Conservation (phyloP, 2,329 filamentous ascomycete genomes). For the Penicillium psychrosexuale region DNA sequence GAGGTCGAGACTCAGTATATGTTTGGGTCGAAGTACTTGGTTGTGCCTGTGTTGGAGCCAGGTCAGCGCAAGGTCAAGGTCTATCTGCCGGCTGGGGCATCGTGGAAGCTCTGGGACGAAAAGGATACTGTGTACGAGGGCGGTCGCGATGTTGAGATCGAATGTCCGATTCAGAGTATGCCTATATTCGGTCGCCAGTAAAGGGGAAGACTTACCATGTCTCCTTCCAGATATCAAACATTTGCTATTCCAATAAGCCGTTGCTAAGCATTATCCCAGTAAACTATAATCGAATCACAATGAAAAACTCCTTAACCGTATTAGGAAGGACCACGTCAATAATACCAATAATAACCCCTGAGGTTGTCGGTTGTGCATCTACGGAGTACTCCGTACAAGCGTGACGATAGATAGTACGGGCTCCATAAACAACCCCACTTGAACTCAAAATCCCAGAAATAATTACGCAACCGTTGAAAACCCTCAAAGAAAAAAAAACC, state of each 20-base stretch:
- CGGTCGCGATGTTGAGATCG: conserved; percentile 41
- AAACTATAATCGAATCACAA: neutral
- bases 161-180: conserved; percentile 48
- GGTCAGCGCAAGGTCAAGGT: conserved; percentile 46
- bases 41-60: conserved; percentile 55
- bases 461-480: neutral
- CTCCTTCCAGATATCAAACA: conserved; percentile 4
- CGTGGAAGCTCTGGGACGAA: conserved; percentile 45
- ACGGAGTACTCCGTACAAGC: neutral
- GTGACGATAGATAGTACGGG: neutral
- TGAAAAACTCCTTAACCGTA: neutral
- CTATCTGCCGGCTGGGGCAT: conserved; percentile 52
- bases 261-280: neutral
- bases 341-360: neutral
- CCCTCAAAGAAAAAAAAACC: neutral
- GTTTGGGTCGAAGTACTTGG: conserved; percentile 60
- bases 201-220: neutral
- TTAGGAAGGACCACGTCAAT: neutral
- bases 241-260: neutral
- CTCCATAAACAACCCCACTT: neutral
- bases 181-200: conserved; percentile 44
- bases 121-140: conserved; percentile 35
- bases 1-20: conserved; percentile 61
- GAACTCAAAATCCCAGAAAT: neutral
- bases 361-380: neutral